These are phyloP conservation scores for Isochrysis galbana DNA, from an alignment of 78 protist species.

Conservation along the genomic window DNA sequence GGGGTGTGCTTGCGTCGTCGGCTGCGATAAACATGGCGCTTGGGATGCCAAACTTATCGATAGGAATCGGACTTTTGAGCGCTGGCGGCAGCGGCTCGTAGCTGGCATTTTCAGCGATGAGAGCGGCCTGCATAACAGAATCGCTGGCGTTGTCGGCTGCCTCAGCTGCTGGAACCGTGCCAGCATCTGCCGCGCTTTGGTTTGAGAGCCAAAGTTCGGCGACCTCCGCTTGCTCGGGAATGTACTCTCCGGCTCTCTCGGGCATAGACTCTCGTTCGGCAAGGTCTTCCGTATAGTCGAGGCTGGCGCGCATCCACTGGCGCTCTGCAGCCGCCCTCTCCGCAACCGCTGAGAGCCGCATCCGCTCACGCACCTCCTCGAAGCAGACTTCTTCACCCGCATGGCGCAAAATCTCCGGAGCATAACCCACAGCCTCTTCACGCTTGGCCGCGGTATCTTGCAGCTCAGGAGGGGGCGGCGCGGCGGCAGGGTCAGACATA, in stretches of 20 bases:
- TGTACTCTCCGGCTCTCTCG: background rate
- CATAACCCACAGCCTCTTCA: background rate
- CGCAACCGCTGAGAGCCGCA: background rate
- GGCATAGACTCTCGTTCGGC: background rate
- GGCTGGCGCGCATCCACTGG: background rate
- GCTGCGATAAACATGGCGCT: too few species aligned
- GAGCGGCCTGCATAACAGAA: background rate
- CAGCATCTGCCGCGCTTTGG: too few species aligned
- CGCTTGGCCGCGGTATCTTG: background rate
- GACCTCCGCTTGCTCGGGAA: background rate
- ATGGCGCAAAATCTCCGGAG: background rate
- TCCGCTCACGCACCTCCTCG: background rate
- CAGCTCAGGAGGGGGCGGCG: too few species aligned
- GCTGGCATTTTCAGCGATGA: background rate
- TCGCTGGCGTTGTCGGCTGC: background rate
- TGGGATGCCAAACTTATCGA: too few species aligned
- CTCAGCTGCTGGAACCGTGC: too few species aligned
- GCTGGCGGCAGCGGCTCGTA: background rate
- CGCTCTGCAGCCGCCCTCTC: background rate
- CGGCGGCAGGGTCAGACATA: background rate
- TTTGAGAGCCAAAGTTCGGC: too few species aligned
- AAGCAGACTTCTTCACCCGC: background rate
- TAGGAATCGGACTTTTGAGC: too few species aligned
- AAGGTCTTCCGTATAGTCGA: too few species aligned
- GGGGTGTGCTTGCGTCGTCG: background rate